Evolutionary conservation across 495 filamentous ascomycete genomes (phyloP).

Genomic region (Xylaria castorea): DNA sequence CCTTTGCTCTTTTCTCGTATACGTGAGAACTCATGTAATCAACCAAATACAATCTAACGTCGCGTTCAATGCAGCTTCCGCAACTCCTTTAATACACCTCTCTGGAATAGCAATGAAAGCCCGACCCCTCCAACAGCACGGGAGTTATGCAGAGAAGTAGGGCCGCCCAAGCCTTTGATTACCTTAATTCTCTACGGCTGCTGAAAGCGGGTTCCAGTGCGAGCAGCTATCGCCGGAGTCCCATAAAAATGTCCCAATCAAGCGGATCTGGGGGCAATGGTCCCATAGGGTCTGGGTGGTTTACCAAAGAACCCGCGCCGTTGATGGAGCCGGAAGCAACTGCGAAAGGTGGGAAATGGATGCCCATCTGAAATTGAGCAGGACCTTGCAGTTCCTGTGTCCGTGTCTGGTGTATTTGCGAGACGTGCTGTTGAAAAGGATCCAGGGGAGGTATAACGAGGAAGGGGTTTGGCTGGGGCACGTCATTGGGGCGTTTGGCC

Average conservation of each 20-base stretch:
- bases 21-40: background rate
- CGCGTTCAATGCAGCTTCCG: background rate
- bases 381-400: background rate
- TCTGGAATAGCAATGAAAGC: background rate
- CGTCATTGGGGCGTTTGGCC: background rate
- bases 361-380: constrained; percentile 1
- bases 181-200: background rate
- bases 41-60: background rate
- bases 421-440: background rate
- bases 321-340: background rate
- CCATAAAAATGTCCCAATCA: background rate
- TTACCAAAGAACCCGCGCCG: background rate
- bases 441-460: too few species aligned
- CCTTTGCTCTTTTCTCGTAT: too few species aligned
- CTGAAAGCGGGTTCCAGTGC: background rate
- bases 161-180: background rate
- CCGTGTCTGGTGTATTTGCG: background rate
- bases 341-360: background rate
- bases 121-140: background rate
- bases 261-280: background rate
- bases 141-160: background rate
- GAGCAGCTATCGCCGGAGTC: background rate
- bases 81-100: background rate
- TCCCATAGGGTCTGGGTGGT: background rate
- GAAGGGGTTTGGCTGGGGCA: background rate